These are phyloP conservation scores for Byssochlamys sp. DNA, from an alignment of 2,329 filamentous ascomycete genomes.

Conservation along the genomic window DNA sequence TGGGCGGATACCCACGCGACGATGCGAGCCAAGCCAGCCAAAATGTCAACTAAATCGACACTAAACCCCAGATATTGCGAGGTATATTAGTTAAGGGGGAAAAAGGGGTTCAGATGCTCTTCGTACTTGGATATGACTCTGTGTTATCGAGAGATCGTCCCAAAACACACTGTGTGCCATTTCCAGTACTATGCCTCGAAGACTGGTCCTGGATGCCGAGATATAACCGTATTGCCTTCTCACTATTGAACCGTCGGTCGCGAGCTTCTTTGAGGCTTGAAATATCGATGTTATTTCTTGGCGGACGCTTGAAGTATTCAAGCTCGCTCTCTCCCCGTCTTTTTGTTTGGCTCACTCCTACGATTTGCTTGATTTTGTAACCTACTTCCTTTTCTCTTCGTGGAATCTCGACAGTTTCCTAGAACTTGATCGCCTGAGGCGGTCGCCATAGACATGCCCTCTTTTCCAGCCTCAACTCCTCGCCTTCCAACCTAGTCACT, in stretches of 20 bases:
- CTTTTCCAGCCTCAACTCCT: not conserved
- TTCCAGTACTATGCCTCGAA: not conserved
- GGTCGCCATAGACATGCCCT: not conserved
- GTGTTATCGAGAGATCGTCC: not conserved
- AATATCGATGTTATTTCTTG: not conserved
- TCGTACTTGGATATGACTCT: not conserved
- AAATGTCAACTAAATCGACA: not conserved
- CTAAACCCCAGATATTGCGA: not conserved
- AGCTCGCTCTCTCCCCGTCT: not conserved
- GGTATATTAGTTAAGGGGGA: not conserved
- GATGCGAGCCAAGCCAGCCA: slow-evolving; percentile 6
- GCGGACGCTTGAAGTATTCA: not conserved
- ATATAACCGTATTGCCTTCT: not conserved
- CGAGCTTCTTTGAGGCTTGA: not conserved
- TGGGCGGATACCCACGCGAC: not conserved
- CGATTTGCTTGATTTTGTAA: not conserved
- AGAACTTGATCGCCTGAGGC: too few species aligned
- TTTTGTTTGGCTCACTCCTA: not conserved
- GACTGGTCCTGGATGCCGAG: not conserved
- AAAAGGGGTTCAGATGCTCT: not conserved
- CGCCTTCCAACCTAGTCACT: not conserved
- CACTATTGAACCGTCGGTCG: not conserved
- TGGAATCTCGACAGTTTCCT: too few species aligned
- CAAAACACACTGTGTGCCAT: not conserved
- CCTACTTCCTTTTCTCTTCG: too few species aligned